Percentiles rank a stretch among this genome's conserved stretches.
Conservation (phyloP, 2,329 filamentous ascomycete species). For the Nigrograna mackinnonii region DNA sequence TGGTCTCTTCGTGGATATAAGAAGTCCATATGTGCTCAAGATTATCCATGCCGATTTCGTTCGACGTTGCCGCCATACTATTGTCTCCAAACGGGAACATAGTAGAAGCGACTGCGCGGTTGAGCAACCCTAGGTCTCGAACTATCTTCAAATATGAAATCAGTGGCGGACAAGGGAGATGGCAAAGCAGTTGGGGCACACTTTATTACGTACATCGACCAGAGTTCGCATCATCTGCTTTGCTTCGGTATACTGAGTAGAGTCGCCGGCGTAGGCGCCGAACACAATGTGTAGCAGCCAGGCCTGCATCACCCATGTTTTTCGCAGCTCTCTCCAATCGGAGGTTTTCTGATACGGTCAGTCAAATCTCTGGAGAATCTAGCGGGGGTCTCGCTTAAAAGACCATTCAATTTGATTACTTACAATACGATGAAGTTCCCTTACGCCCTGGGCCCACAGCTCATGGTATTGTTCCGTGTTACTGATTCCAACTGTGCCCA, state of each 20-base stretch:
- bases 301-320: neutral
- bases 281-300: neutral
- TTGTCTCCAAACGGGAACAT: neutral
- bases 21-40: neutral
- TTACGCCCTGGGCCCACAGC: neutral
- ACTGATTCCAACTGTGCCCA: neutral
- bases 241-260: neutral
- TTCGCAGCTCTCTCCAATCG: neutral
- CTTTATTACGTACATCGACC: neutral
- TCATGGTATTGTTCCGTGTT: neutral
- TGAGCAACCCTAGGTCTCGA: neutral
- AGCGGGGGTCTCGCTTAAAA: no score
- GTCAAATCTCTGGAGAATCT: no score
- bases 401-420: no score
- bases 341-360: neutral
- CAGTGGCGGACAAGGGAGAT: no score
- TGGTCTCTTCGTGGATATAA: neutral
- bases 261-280: neutral
- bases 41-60: neutral
- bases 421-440: neutral
- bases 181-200: no score
- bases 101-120: neutral
- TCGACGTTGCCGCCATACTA: neutral
- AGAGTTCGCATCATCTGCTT: neutral
- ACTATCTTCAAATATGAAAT: no score